Evolutionary conservation across 1,284 basidiomycete genomes (phyloP).

Genomic region (Sphaerobolus stellatus): DNA sequence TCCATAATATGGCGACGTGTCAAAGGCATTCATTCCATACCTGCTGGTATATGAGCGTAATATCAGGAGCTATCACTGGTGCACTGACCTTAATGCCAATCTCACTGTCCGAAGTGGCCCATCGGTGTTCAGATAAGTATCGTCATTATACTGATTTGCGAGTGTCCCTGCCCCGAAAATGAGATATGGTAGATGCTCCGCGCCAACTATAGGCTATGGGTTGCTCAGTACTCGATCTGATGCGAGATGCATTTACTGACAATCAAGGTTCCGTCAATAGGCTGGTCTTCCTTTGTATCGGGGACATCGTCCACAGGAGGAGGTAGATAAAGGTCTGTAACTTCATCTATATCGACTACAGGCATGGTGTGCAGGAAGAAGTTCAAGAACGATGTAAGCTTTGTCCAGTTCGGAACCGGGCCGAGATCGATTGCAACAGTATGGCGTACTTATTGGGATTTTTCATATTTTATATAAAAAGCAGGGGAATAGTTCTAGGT

Average conservation of each 20-base stretch:
- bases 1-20: constrained; percentile 89
- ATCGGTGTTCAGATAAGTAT: constrained; percentile 57
- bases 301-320: constrained; percentile 42
- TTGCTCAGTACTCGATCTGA: not conserved
- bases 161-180: constrained; percentile 73
- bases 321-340: constrained; percentile 30
- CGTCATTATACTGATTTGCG: constrained; percentile 69
- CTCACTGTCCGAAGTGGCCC: constrained; percentile 72
- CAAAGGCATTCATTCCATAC: constrained; percentile 89
- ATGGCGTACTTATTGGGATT: too few species aligned
- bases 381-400: not conserved
- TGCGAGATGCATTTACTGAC: constrained; percentile 26
- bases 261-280: constrained; percentile 40
- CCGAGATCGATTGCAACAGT: not conserved
- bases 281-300: constrained; percentile 52
- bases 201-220: constrained; percentile 28
- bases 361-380: too few species aligned
- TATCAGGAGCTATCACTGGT: not conserved
- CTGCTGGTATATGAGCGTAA: constrained; percentile 37
- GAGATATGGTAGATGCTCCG: constrained; percentile 47
- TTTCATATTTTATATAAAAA: not conserved
- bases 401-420: not conserved
- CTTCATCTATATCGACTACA: not conserved
- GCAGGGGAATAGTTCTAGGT: too few species aligned
- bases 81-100: constrained; percentile 69